Evolutionary conservation across 2,329 filamentous ascomycete species (phyloP), one percentile per base, ranked within the genome.

Genomic region (Fusarium sp.): DNA sequence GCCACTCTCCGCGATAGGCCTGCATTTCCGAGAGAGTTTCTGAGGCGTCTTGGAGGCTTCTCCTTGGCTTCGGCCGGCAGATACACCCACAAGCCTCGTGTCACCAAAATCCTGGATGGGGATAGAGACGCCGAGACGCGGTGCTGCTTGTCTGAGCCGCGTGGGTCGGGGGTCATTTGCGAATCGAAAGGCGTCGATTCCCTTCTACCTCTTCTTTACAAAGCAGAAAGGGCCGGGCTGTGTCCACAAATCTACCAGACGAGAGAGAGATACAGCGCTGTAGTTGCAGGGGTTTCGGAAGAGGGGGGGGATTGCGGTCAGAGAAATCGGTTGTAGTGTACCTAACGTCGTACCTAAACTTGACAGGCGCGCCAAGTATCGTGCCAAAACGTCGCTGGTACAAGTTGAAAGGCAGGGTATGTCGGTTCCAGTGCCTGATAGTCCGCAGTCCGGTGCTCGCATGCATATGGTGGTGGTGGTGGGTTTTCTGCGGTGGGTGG

Each of bases 21-120:
- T 35, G 71, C 44, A 38, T n/a, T 55, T 62, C 71, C 70, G 67
- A 57, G 49, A 73, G 70, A 70, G 62, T 72, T 66, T 49, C 42
- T 40, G 66, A 62, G 61, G 69, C 69, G 69, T 73, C 62, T 31
- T 71, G 44, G 70, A 70, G 70, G 70, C 70, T 73, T 67, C 66
- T 69, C 17, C 27, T 49, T 49, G 66, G 51, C 35, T 56, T 59
- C 60, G 33, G 17, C 33, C 44, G 53, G 51, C 24, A 38, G 35
- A n/a, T 46, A 33, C 33, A 31, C 8, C 16, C 22, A 17, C 40
- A 16, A 61, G 58, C 42, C 38, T 35, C 35, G 27, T 55, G 49
- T 55, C 40, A 63, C 51, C 31, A 33, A 16, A 20, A 24, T 8
- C 55, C 44, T 49, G 29, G 31, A 35, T 36, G 20, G n/a, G 27